Evolutionary conservation across 75 land plant species (phyloP).

Genomic region (Pinus albicaulis): DNA sequence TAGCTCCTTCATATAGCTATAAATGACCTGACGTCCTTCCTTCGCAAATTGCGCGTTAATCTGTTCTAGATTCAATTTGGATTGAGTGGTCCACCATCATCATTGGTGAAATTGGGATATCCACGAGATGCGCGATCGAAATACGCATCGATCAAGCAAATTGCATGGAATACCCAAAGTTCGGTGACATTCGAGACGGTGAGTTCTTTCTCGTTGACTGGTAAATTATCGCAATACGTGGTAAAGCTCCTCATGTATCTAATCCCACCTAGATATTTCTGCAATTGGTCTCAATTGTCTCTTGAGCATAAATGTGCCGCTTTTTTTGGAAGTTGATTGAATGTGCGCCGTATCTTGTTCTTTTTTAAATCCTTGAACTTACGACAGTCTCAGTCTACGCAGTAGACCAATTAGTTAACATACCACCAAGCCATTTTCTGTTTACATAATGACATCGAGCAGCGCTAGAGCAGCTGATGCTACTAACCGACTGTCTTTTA

Average conservation of each 20-base stretch:
- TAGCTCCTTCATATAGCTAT: too few species aligned
- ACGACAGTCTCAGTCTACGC: not conserved
- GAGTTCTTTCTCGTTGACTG: too few species aligned
- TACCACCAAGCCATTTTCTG: conserved; percentile 9
- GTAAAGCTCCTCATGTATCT: not conserved
- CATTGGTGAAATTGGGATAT: too few species aligned
- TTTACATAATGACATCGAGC: conserved; percentile 15
- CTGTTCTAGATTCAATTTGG: too few species aligned
- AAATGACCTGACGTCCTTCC: too few species aligned
- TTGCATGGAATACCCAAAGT: too few species aligned
- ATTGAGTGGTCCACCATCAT: too few species aligned
- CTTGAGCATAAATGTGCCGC: not conserved
- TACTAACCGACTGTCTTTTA: not conserved
- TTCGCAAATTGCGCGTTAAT: too few species aligned
- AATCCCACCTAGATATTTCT: conserved; percentile 13
- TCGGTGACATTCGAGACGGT: too few species aligned
- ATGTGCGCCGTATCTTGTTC: not conserved
- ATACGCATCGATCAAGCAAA: too few species aligned
- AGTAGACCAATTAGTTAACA: conserved; percentile 15
- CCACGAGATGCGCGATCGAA: too few species aligned
- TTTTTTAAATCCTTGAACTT: conserved; percentile 5
- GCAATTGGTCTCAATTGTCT: not conserved
- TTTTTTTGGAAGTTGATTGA: conserved; percentile 2
- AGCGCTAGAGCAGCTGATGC: not conserved
- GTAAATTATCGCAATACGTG: conserved; percentile 12